Percentiles rank a stretch among this genome's conserved stretches.
Conservation (phyloP, 2,329 filamentous ascomycete genomes). For the Rhinocladiella mackenziei region DNA sequence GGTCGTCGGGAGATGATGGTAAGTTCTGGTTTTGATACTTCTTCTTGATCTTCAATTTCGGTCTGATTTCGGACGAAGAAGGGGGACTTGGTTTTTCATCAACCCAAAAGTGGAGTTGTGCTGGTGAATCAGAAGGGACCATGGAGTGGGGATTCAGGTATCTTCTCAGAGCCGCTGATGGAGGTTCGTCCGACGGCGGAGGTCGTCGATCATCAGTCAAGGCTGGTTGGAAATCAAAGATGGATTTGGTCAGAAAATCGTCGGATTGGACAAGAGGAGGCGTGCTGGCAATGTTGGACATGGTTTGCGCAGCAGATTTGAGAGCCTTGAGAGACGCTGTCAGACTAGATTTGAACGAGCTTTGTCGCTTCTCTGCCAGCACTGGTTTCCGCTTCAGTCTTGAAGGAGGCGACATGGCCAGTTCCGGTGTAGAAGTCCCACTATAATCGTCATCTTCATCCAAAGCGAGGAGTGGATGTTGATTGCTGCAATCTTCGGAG, state of each 20-base stretch:
- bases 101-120: conserved; percentile 45
- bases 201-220: conserved; percentile 60
- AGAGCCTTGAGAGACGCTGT: conserved; percentile 60
- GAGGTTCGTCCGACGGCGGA: conserved; percentile 49
- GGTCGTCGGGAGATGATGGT: conserved; percentile 4
- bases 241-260: conserved; percentile 57
- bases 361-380: conserved; percentile 32
- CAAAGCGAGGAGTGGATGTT: conserved; percentile 55
- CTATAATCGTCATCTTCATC: conserved; percentile 30
- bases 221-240: conserved; percentile 53
- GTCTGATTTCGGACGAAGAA: conserved; percentile 2
- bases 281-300: conserved; percentile 55
- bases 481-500: conserved; percentile 52
- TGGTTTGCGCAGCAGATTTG: conserved; percentile 57
- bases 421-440: conserved; percentile 14
- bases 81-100: conserved; percentile 30
- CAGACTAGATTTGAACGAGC: conserved; percentile 59
- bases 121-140: conserved; percentile 36
- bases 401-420: conserved; percentile 25
- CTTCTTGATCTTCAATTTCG: conserved; percentile 22
- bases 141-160: conserved; percentile 53
- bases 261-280: conserved; percentile 51
- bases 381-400: conserved; percentile 25
- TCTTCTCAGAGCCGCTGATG: conserved; percentile 55
- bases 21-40: conserved; percentile 28